Conservation (phyloP, 31 red algal species). For the Odonthalia washingtoniensis region DNA sequence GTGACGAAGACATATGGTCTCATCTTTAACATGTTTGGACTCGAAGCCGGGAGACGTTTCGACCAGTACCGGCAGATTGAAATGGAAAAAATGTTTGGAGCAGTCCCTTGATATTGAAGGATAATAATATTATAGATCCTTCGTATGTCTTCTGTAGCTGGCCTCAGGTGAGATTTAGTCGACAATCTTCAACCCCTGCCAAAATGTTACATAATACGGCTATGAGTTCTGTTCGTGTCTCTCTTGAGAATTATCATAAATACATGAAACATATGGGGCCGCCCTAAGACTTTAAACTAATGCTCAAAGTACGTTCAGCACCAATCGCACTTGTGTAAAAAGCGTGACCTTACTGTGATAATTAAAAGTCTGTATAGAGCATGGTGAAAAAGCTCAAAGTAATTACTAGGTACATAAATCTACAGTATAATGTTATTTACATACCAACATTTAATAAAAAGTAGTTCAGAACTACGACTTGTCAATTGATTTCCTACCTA, state of each 20-base stretch:
- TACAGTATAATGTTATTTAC: background rate
- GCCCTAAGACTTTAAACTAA: background rate
- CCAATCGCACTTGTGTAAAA: background rate
- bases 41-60: background rate
- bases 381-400: background rate
- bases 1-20: background rate
- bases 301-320: background rate
- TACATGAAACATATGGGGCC: background rate
- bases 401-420: background rate
- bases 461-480: too few species aligned
- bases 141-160: background rate
- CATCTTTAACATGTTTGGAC: background rate
- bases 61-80: background rate
- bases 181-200: background rate
- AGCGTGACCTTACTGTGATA: background rate
- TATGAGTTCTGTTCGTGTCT: background rate
- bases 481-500: too few species aligned
- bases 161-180: background rate
- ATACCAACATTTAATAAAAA: background rate
- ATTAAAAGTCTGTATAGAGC: background rate
- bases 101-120: background rate
- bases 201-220: background rate
- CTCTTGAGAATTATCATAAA: background rate
- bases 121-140: background rate
- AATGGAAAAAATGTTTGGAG: background rate